Evolutionary conservation across 805 yeast species (phyloP), one percentile per base, ranked within the genome.

Genomic region (Candida sphagnicola): DNA sequence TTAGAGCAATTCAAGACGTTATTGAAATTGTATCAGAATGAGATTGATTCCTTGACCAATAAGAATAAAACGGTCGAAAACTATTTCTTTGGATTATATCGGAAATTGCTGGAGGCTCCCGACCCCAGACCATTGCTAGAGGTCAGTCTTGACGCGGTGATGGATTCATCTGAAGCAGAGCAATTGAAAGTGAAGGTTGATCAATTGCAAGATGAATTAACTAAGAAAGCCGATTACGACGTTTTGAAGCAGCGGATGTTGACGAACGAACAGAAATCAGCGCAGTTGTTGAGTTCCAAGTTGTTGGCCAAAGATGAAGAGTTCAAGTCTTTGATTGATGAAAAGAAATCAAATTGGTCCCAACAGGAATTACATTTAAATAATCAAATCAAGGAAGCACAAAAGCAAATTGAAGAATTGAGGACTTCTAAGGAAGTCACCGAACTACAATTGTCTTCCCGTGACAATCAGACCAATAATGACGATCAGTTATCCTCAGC

Each of bases 61-160:
- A 78, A 93, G 45, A 80, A 86, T 39, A 87, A 90, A 54, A 67
- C 60, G 32, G 78, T 85, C 1, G 98, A 93, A 53, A 67, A 73
- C 28, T 72, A 80, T 21, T 83, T 93, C 52, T 77, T 89, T 56
- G 78, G 80, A 14, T 69, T 86, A 16, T 91, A 91, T 64, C 69
- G 86, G 40, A 69, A 78, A 12, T 64, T 91, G 4, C 86, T 89
- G 4, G 96, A 90, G 57, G 90, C 95, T 0, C 97, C 97, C 0
- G 97, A 91, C 62, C 98, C 98, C 1, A 77, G 74, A 44, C 95
- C 95, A 4, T 59, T 90, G 30, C 63, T 91, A 41, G 85, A 84
- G 49, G 73, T 79, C 28, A 77, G 90, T 1, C 55, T 85, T 18
- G 86, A 81, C 35, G 75, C 86, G 4, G 77, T 83, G 5, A 59